Conservation (phyloP, 768 basidiomycete genomes). For the Naematelia aurantialba region DNA sequence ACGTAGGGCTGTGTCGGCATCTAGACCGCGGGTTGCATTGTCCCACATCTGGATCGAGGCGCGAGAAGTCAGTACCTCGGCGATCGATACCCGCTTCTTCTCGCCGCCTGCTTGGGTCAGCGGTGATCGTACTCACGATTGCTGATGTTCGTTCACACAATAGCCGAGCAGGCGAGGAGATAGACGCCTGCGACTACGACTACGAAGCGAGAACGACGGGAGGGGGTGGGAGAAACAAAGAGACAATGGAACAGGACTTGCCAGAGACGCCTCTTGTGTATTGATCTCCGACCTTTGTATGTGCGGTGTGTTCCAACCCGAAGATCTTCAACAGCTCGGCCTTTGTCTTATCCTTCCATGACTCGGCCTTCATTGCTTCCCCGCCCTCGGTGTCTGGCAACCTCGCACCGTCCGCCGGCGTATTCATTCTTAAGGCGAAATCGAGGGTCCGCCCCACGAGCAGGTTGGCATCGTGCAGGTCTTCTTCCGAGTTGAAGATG, state of each 20-base stretch:
- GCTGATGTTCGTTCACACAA: no score
- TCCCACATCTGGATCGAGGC: slow-evolving; percentile 43
- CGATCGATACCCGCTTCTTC: slow-evolving; percentile 48
- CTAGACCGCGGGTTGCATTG: slow-evolving; percentile 45
- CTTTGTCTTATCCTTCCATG: slow-evolving; percentile 51
- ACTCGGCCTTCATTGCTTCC: slow-evolving; percentile 20
- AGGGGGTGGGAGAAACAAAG: neutral
- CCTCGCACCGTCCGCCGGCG: slow-evolving; percentile 26
- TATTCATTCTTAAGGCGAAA: slow-evolving; percentile 41
- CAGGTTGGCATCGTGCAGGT: slow-evolving; percentile 40
- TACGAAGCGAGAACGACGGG: neutral
- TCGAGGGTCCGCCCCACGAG: slow-evolving; percentile 43
- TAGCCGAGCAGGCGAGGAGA: no score
- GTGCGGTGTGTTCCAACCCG: slow-evolving; percentile 40
- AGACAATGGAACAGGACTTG: neutral
- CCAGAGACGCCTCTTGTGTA: slow-evolving; percentile 52
- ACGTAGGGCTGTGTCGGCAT: slow-evolving; percentile 40
- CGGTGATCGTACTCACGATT: no score
- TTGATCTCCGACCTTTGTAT: slow-evolving; percentile 49
- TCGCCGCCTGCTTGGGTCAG: slow-evolving; percentile 28
- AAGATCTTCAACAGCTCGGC: slow-evolving; percentile 45
- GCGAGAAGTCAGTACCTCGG: slow-evolving; percentile 39
- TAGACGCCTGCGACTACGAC: neutral
- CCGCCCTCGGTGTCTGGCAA: slow-evolving; percentile 13
- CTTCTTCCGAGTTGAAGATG: slow-evolving; percentile 40